phyloP scores from a whole-genome alignment of 1,139 yeast species.

The Lodderomyces jiufengensis region DNA sequence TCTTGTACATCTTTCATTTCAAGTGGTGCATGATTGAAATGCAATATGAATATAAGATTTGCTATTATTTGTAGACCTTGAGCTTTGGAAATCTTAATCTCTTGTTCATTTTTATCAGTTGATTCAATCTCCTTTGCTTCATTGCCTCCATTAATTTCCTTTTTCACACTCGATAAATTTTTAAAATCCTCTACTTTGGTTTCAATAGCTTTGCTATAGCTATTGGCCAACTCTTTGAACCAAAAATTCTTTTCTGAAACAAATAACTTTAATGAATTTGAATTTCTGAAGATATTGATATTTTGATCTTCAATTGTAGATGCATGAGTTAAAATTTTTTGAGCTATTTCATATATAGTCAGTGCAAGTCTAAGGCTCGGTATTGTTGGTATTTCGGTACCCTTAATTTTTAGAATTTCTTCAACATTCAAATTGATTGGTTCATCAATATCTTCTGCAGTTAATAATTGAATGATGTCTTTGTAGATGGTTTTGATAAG shows the following conservation, averaged over 20 bases:
- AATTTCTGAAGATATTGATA: not conserved
- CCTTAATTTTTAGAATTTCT: not conserved
- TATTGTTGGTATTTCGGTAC: conserved; percentile 2
- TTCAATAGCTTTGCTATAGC: not conserved
- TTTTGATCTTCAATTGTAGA: not conserved
- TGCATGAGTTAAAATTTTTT: not conserved
- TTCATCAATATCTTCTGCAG: not conserved
- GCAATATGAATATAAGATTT: conserved; percentile 23
- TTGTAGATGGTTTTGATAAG: not conserved
- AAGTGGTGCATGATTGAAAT: conserved; percentile 17
- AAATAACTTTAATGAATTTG: not conserved
- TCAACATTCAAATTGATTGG: not conserved
- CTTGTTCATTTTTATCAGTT: not conserved
- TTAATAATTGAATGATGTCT: not conserved
- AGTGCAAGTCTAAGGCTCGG: conserved; percentile 1
- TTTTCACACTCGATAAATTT: not conserved
- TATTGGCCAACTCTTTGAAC: not conserved
- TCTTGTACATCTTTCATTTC: conserved; percentile 9
- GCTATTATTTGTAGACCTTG: conserved; percentile 18
- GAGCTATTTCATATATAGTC: conserved; percentile 1
- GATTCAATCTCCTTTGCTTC: conserved; percentile 3
- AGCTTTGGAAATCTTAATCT: not conserved
- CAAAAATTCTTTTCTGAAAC: not conserved
- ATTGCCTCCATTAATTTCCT: not conserved
- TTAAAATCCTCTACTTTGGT: not conserved